Base-by-base conservation (phyloP, 192 early-diverging fungal species). In the Mortierella antarctica region DNA sequence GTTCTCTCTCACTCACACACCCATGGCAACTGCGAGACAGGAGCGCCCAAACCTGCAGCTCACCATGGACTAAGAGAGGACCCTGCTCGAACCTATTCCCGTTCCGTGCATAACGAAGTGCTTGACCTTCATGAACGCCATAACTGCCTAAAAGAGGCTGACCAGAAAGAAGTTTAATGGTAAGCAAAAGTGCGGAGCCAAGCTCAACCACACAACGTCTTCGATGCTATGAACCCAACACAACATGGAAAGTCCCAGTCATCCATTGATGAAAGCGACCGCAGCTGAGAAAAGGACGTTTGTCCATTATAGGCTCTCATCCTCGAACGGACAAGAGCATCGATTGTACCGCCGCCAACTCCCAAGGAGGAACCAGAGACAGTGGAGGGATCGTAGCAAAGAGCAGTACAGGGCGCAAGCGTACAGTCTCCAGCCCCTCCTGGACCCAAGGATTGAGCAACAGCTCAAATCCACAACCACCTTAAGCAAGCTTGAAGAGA, bases 221-320 rank as follows among this genome's bases (percentile, higher is more conserved):
- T 46, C 13, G 60, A 62, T 62, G 60, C 60, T 62, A 62, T 62
- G 44, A 18, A 12, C 41, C 60, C 41, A 62, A 62, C 60, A 62
- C 60, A 62, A 58, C 42, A 45, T 62, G 15, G 60, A 20, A 21
- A 42, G 17, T n/a, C 60, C 60, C 44, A 62, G 60, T 62, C 60
- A 62, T 20, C 60, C 60, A 62, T 5, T 18, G 60, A 6, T 62
- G 60, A 62, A 62, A 46, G 46, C 60, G 46, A 17, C 60, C 60
- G 60, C 60, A 62, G 60, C 45, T 20, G 21, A 20, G 44, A 41
- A 21, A 4, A 62, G 44, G 21, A 41, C 47, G 1, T 31, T 31
- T 31, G 31, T 62, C 46, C 60, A 46, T 21, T 42, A 62, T 47
- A 44, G 60, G 44, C 60, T 20, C 17, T 15, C 45, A 31, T 31